phyloP scores from a whole-genome alignment of 108 stramenopile genomes.

The Nannochloropsis oceanica region DNA sequence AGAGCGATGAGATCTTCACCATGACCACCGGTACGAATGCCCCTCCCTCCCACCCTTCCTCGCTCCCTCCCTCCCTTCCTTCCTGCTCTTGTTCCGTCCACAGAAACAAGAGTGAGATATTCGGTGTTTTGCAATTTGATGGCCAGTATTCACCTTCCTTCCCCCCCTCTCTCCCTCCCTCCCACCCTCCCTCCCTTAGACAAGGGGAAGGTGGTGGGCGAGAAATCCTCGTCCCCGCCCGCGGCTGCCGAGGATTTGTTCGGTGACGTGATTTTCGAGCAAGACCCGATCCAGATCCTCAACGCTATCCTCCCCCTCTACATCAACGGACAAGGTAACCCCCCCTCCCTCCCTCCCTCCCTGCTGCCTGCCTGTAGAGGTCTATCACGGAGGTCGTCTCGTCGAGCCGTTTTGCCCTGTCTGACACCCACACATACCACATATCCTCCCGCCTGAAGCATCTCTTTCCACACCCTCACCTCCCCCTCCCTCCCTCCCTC shows the following conservation, averaged over 20 bases:
- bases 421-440: too few species aligned
- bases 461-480: too few species aligned
- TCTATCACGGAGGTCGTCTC: too few species aligned
- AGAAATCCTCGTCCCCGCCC: conserved; percentile 54
- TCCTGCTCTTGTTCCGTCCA: conserved; percentile 79
- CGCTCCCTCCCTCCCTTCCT: background rate
- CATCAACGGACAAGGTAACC: conserved; percentile 85
- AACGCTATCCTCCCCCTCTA: conserved; percentile 88
- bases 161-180: too few species aligned
- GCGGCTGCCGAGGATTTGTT: conserved; percentile 75
- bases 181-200: too few species aligned
- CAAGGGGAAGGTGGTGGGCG: conserved; percentile 61
- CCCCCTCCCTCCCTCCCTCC: too few species aligned
- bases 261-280: conserved; percentile 91
- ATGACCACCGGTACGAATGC: conserved; percentile 50
- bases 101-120: too few species aligned
- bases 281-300: conserved; percentile 87
- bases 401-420: too few species aligned
- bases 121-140: too few species aligned
- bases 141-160: too few species aligned
- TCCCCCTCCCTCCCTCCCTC: background rate
- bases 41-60: background rate
- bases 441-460: too few species aligned
- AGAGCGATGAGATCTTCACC: conserved; percentile 86
- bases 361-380: too few species aligned